Evolutionary conservation across 2,329 filamentous ascomycete species (phyloP), one percentile per base, ranked within the genome.

Genomic region (Penicillium nordicum): DNA sequence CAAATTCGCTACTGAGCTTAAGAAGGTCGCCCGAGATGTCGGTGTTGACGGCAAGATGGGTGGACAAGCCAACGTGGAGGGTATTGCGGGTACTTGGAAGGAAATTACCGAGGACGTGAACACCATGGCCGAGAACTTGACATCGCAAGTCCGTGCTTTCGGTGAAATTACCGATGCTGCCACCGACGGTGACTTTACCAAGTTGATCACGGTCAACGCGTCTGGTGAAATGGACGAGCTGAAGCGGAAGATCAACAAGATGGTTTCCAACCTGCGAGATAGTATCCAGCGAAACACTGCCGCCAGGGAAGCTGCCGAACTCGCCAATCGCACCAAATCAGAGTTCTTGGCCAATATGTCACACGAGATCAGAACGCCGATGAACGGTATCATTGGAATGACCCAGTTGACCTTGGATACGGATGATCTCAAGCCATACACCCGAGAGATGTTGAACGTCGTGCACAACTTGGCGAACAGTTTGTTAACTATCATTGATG

Each of bases 331-430:
- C 77, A 97, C 93, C 41, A 99, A 99, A 72, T 97, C 93, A 10
- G 94, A 97, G 71, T 99, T 99, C 79, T 79, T 99, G 57, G 94
- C 94, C 58, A 99, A 99, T 74, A 97, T 97, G 93, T 96, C 90
- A 44, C 93, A 97, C 82, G 93, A 97, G 76, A 97, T 97, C 67
- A 85, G 93, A 72, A 99, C 94, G 36, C 94, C 92, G 1, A 96
- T 96, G 86, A 96, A 97, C 78, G 92, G 92, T 67, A 97, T 97
- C 71, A 96, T 97, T 65, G 92, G 92, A 69, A 97, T 97, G 93
- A 97, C 92, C 3, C 92, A 97, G 74, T 81, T 99, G 54, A 97
- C 94, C 1, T 82, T 99, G 52, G 94, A 99, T 72, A 97, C 93
- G 38, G 88, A 97, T 71, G 88, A 97, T 71, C 81, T 99, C 57